Percentiles rank a stretch among this genome's conserved stretches.
Evolutionary conservation across 2,329 filamentous ascomycete genomes (phyloP).

Genomic region (Mycosphaerelloides madeirae): DNA sequence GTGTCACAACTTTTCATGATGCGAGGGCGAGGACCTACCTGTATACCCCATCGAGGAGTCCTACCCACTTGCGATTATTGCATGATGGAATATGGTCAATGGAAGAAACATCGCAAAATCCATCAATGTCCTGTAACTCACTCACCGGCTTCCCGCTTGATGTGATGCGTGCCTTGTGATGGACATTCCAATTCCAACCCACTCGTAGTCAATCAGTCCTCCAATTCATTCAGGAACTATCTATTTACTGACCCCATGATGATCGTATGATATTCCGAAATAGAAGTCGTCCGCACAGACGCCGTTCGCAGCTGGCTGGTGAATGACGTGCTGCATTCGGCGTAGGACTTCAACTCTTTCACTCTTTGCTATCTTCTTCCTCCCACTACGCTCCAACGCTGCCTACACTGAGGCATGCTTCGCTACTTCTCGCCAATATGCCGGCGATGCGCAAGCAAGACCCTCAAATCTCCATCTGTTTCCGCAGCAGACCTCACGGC

Average conservation of each 20-base stretch:
- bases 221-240: too few species aligned
- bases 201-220: too few species aligned
- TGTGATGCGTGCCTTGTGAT: too few species aligned
- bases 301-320: not conserved
- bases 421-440: constrained; percentile 25
- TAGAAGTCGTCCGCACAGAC: too few species aligned
- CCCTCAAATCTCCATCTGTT: constrained; percentile 21
- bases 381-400: not conserved
- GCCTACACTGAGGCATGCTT: constrained; percentile 19
- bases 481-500: constrained; percentile 18
- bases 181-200: too few species aligned
- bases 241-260: too few species aligned
- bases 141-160: too few species aligned
- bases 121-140: too few species aligned
- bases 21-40: constrained; percentile 20
- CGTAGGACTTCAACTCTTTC: not conserved
- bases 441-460: constrained; percentile 29
- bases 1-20: constrained; percentile 17
- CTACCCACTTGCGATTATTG: constrained; percentile 34
- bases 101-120: constrained; percentile 12
- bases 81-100: constrained; percentile 10
- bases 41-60: constrained; percentile 41
- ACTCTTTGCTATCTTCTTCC: not conserved
- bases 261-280: too few species aligned
- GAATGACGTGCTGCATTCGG: not conserved